Conservation (phyloP, 441 rosid genomes). For the Arabidopsis lyrata region DNA sequence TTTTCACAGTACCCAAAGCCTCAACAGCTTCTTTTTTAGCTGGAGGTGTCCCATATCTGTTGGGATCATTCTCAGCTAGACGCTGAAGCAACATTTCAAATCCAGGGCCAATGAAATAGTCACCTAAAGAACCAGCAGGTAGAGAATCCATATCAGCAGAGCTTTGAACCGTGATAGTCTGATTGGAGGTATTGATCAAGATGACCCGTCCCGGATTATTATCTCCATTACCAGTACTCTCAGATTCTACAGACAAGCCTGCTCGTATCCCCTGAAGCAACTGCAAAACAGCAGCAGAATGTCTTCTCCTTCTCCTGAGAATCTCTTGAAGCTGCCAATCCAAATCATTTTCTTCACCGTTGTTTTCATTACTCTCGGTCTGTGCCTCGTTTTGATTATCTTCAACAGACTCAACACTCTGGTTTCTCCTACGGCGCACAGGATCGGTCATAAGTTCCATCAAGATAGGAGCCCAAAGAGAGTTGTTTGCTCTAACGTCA, state of each 20-base stretch:
- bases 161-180: constrained; percentile 68
- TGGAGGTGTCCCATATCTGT: constrained; percentile 68
- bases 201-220: constrained; percentile 59
- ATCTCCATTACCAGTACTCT: constrained; percentile 43
- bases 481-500: constrained; percentile 38
- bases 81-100: constrained; percentile 67
- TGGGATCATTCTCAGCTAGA: constrained; percentile 67
- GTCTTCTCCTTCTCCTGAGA: constrained; percentile 70
- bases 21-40: constrained; percentile 66
- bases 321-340: constrained; percentile 66
- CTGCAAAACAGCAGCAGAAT: constrained; percentile 55
- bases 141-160: constrained; percentile 50
- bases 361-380: constrained; percentile 17
- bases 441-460: constrained; percentile 76
- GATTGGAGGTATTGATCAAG: constrained; percentile 75
- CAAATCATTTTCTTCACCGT: constrained; percentile 41
- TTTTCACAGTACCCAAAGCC: constrained; percentile 53
- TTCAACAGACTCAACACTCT: constrained; percentile 37
- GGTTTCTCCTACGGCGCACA: constrained; percentile 52
- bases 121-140: constrained; percentile 66
- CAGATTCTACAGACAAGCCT: constrained; percentile 64
- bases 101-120: constrained; percentile 73
- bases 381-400: neutral
- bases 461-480: constrained; percentile 87
- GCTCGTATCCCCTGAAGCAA: constrained; percentile 76